Conservation (phyloP, 441 rosid species). For the Lepidium campestre region DNA sequence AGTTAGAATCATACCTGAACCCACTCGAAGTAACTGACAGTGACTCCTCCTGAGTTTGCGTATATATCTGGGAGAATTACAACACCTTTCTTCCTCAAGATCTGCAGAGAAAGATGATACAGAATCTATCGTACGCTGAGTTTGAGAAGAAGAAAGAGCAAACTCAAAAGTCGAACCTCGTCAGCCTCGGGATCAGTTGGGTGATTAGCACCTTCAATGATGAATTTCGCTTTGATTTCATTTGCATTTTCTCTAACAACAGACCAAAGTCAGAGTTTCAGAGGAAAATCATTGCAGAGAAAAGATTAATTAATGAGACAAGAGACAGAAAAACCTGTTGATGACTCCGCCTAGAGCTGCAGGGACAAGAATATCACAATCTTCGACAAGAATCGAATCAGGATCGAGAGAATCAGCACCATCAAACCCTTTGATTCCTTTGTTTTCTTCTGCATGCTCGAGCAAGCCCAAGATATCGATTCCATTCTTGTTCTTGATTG, state of each 20-base stretch:
- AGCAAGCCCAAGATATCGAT: constrained; percentile 39
- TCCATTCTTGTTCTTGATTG: constrained; percentile 51
- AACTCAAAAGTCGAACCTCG: constrained; percentile 36
- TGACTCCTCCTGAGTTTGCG: constrained; percentile 68
- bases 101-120: constrained; percentile 27
- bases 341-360: constrained; percentile 68
- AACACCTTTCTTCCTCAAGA: constrained; percentile 56
- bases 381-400: constrained; percentile 41
- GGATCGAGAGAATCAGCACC: constrained; percentile 39
- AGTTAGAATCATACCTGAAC: constrained; percentile 43
- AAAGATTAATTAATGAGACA: background rate
- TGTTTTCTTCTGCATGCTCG: constrained; percentile 46
- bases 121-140: background rate
- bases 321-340: constrained; percentile 33
- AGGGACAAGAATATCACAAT: constrained; percentile 58
- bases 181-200: constrained; percentile 74
- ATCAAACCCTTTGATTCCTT: constrained; percentile 49
- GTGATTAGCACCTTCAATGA: constrained; percentile 65
- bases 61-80: constrained; percentile 66
- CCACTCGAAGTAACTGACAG: constrained; percentile 73
- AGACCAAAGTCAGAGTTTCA: background rate
- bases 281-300: background rate
- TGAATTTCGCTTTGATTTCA: constrained; percentile 57
- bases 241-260: constrained; percentile 51
- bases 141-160: background rate